phyloP scores from a whole-genome alignment of 352 stramenopile genomes.

The Phytophthora constricta region DNA sequence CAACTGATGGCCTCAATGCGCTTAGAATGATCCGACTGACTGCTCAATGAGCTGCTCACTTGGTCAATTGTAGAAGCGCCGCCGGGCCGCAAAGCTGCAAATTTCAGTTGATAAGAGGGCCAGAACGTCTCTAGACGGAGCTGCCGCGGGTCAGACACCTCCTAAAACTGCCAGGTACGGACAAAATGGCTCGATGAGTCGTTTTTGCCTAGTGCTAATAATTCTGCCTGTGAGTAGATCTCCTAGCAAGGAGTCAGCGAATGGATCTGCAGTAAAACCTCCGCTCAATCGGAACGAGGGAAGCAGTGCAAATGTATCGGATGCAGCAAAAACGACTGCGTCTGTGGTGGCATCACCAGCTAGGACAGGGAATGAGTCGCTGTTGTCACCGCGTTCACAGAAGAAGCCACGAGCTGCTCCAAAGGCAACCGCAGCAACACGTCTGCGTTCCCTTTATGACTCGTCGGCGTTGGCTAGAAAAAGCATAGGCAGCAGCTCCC shows the following conservation, averaged over 20 bases:
- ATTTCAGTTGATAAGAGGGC: constrained; percentile 27
- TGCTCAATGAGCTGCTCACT: constrained; percentile 2
- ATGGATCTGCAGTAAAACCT: not conserved
- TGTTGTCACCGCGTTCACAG: not conserved
- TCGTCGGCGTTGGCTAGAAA: constrained; percentile 27
- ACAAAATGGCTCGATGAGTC: not conserved
- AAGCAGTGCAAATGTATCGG: not conserved
- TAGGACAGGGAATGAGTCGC: constrained; percentile 2
- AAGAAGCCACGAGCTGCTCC: constrained; percentile 3
- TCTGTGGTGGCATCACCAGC: not conserved
- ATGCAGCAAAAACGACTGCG: not conserved
- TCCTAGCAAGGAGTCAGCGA: not conserved
- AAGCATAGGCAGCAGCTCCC: constrained; percentile 17
- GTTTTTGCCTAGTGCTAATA: not conserved
- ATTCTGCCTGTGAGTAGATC: not conserved
- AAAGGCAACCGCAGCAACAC: constrained; percentile 17
- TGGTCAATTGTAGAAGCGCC: constrained; percentile 59
- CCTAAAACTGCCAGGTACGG: constrained; percentile 17
- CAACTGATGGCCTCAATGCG: not conserved
- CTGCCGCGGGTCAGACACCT: not conserved
- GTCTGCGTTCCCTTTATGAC: constrained; percentile 51
- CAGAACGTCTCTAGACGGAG: not conserved
- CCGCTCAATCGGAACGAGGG: not conserved
- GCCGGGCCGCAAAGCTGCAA: constrained; percentile 66
- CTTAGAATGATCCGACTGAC: not conserved